These are phyloP conservation scores for Aulographum hederae DNA, from an alignment of 2,329 filamentous ascomycete genomes.

Conservation along the genomic window DNA sequence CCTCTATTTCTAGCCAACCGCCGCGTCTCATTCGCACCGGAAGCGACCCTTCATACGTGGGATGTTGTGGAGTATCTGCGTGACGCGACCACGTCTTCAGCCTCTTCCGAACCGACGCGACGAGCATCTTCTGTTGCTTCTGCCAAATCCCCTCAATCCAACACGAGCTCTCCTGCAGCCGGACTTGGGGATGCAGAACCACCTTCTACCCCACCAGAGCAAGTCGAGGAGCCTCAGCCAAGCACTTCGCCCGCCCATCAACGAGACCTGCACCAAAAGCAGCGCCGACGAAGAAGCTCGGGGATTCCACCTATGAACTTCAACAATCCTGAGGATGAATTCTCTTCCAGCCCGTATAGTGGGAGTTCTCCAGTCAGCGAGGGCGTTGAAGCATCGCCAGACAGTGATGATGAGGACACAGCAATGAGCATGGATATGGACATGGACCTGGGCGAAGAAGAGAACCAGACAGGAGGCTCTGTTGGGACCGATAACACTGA, in stretches of 20 bases:
- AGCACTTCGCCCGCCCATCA: constrained; percentile 46
- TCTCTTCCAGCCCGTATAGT: constrained; percentile 66
- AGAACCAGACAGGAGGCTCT: constrained; percentile 47
- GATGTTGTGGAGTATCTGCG: constrained; percentile 81
- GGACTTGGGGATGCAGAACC: constrained; percentile 34
- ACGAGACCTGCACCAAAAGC: constrained; percentile 43
- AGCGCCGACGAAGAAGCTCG: constrained; percentile 36
- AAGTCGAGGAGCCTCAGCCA: constrained; percentile 37
- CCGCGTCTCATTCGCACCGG: constrained; percentile 89
- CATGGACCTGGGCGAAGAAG: constrained; percentile 50
- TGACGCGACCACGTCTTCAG: constrained; percentile 57
- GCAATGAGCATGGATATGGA: constrained; percentile 53
- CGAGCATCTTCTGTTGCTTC: constrained; percentile 44
- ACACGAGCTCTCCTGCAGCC: constrained; percentile 16
- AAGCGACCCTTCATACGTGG: constrained; percentile 93
- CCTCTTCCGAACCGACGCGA: constrained; percentile 56
- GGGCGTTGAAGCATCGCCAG: constrained; percentile 37
- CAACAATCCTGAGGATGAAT: constrained; percentile 43
- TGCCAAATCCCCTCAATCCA: constrained; percentile 10
- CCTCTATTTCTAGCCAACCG: constrained; percentile 61
- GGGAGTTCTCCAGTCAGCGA: constrained; percentile 27
- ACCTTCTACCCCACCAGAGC: constrained; percentile 43
- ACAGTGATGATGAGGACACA: constrained; percentile 49
- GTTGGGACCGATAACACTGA: constrained; percentile 31
- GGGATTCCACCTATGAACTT: constrained; percentile 46